Evolutionary conservation across 2,329 filamentous ascomycete genomes (phyloP).

Genomic region (Colletotrichum somersetense): DNA sequence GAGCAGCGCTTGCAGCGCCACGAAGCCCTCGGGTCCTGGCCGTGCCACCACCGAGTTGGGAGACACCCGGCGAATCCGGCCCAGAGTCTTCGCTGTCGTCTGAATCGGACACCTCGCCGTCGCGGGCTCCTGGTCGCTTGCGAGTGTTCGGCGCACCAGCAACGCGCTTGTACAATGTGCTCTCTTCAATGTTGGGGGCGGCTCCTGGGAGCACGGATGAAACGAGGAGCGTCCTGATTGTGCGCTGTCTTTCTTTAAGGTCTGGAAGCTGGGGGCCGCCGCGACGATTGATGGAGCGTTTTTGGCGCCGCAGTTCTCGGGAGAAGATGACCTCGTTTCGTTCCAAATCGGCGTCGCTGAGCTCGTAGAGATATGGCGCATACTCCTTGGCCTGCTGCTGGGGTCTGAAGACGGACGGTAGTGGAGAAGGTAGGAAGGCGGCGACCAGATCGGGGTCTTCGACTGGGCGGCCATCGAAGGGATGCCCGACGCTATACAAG

Average conservation of each 20-base stretch:
- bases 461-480: slow-evolving; percentile 92
- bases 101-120: slow-evolving; percentile 86
- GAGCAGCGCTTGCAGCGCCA: slow-evolving; percentile 86
- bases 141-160: slow-evolving; percentile 68
- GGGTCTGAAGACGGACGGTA: slow-evolving; percentile 86
- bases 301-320: slow-evolving; percentile 92
- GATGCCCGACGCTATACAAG: slow-evolving; percentile 91
- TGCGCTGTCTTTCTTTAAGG: slow-evolving; percentile 92
- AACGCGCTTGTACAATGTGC: slow-evolving; percentile 85
- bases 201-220: slow-evolving; percentile 93
- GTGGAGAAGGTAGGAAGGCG: slow-evolving; percentile 86
- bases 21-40: slow-evolving; percentile 90
- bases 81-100: slow-evolving; percentile 92
- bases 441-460: slow-evolving; percentile 91
- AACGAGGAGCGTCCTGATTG: slow-evolving; percentile 91
- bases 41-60: slow-evolving; percentile 81
- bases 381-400: slow-evolving; percentile 95
- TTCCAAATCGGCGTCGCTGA: slow-evolving; percentile 91
- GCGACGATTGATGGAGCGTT: slow-evolving; percentile 92
- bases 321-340: slow-evolving; percentile 93
- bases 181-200: slow-evolving; percentile 83
- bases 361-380: slow-evolving; percentile 91
- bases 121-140: slow-evolving; percentile 67
- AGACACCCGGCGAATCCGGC: slow-evolving; percentile 85
- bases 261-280: slow-evolving; percentile 96